Percentiles rank a stretch among this genome's conserved stretches.
Evolutionary conservation across 805 yeast genomes (phyloP).

Genomic region (Saturnispora quitensis): DNA sequence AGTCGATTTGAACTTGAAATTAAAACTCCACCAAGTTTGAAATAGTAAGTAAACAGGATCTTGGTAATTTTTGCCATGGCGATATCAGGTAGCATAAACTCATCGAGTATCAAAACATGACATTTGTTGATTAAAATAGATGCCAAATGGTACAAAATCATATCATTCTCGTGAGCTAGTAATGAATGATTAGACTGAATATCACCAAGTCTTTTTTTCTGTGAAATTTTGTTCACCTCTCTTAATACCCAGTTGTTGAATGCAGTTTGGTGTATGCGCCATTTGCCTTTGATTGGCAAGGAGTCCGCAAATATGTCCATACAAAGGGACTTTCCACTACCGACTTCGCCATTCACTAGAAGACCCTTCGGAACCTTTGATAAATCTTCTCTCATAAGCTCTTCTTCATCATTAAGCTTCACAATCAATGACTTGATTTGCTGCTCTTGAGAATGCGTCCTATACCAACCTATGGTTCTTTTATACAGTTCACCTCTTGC

Average conservation of each 20-base stretch:
- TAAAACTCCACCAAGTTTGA: conserved; percentile 65
- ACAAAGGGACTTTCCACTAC: conserved; percentile 67
- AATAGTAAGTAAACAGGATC: conserved; percentile 56
- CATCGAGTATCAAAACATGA: conserved; percentile 58
- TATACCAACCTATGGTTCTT: conserved; percentile 26
- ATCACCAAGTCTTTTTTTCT: conserved; percentile 28
- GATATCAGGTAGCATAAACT: conserved; percentile 69
- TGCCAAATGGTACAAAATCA: conserved; percentile 57
- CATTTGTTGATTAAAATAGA: conserved; percentile 48
- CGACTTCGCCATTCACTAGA: conserved; percentile 56
- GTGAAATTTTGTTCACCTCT: conserved; percentile 49
- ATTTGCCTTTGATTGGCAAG: conserved; percentile 52
- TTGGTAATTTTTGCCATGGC: conserved; percentile 65
- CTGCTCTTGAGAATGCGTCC: conserved; percentile 9
- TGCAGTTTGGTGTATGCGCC: conserved; percentile 63
- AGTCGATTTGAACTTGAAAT: conserved; percentile 67
- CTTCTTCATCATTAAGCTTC: conserved; percentile 43
- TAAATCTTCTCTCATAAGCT: conserved; percentile 35
- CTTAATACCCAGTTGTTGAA: conserved; percentile 61
- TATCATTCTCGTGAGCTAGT: conserved; percentile 47
- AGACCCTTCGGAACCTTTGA: conserved; percentile 55
- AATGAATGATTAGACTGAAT: conserved; percentile 27
- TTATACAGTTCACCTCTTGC: conserved; percentile 18
- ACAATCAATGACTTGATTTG: conserved; percentile 34
- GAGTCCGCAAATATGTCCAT: conserved; percentile 64